Evolutionary conservation across 208 protist genomes (phyloP).

Genomic region (Trypanosoma cruzi): DNA sequence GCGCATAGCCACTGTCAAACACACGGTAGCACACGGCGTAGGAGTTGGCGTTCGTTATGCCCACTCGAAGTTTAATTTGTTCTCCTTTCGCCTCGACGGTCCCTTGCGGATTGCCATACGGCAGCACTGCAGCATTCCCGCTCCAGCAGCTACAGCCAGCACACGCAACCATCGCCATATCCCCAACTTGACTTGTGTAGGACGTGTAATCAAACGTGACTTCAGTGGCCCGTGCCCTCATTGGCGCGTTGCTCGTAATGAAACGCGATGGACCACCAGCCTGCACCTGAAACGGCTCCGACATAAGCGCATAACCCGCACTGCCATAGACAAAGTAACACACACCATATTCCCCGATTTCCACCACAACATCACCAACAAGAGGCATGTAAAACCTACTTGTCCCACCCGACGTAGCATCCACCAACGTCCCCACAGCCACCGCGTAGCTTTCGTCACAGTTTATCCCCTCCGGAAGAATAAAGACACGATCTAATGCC

Average conservation of each 20-base stretch:
- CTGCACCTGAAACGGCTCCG: constrained; percentile 43
- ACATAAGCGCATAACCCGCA: constrained; percentile 61
- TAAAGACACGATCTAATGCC: constrained; percentile 55
- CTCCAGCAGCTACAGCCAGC: constrained; percentile 76
- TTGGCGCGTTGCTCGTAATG: constrained; percentile 79
- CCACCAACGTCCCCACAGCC: constrained; percentile 43
- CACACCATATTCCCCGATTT: constrained; percentile 53
- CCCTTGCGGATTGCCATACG: constrained; percentile 57
- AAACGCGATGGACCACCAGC: constrained; percentile 57
- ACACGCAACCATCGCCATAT: constrained; percentile 71
- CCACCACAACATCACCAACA: constrained; percentile 23
- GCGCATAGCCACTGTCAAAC: constrained; percentile 73
- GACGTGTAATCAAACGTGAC: constrained; percentile 39
- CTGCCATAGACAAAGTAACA: constrained; percentile 69
- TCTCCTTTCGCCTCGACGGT: neutral
- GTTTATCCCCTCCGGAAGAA: constrained; percentile 44
- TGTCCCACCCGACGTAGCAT: constrained; percentile 22
- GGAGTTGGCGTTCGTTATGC: constrained; percentile 41
- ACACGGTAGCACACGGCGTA: constrained; percentile 86
- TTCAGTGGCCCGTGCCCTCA: constrained; percentile 73
- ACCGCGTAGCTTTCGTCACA: constrained; percentile 58
- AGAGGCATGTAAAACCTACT: constrained; percentile 55
- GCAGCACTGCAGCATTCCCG: constrained; percentile 37
- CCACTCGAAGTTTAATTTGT: constrained; percentile 60
- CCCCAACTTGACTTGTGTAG: constrained; percentile 39